A percentile compares a stretch with the other conserved stretches of the same genome.
Conservation (phyloP, 768 basidiomycete genomes). For the Fomitopsis pulvina region DNA sequence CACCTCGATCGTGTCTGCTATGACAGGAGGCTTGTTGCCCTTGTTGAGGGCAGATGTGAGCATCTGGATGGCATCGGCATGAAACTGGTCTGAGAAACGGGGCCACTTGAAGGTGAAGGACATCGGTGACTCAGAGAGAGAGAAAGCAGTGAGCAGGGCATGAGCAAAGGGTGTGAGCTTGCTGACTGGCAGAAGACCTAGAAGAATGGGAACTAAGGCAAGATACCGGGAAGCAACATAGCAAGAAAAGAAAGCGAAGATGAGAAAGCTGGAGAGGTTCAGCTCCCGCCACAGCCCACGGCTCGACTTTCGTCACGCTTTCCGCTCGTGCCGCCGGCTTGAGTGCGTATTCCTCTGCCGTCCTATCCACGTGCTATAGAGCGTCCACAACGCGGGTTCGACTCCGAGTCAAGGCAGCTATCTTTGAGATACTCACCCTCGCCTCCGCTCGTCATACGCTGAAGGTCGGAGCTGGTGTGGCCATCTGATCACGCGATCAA, state of each 20-base stretch:
- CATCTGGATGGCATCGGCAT: constrained; percentile 94
- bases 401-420: no score
- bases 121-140: constrained; percentile 34
- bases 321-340: neutral
- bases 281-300: neutral
- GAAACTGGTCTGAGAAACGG: constrained; percentile 93
- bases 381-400: neutral
- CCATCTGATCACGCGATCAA: neutral
- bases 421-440: no score
- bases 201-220: neutral
- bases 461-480: neutral
- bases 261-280: neutral
- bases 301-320: neutral
- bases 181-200: neutral
- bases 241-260: neutral
- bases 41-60: constrained; percentile 96
- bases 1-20: constrained; percentile 95
- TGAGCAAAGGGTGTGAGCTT: neutral
- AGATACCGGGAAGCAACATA: constrained; percentile 1
- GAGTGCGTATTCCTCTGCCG: neutral
- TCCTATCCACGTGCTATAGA: neutral
- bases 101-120: constrained; percentile 96
- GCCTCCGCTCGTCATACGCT: neutral
- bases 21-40: constrained; percentile 95
- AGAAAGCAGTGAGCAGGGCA: neutral